These are phyloP conservation scores for Myrica gale DNA, from an alignment of 306 rosid genomes.

Conservation along the genomic window DNA sequence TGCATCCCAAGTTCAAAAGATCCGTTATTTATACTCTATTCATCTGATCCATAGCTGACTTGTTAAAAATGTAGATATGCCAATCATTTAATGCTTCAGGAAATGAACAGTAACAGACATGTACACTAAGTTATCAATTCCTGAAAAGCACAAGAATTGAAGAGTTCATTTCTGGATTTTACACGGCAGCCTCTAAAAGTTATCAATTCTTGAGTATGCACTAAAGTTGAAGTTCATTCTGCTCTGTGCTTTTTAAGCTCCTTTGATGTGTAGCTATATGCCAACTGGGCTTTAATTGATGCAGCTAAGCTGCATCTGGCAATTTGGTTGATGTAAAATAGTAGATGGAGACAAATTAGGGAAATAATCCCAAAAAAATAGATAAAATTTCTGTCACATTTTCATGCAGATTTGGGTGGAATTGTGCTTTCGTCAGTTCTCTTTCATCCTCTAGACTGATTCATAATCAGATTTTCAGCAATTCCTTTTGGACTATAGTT, in stretches of 20 bases:
- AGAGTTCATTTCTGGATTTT: background rate
- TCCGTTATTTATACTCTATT: background rate
- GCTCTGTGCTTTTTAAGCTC: background rate
- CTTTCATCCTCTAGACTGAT: slow-evolving; percentile 1
- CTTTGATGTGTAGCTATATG: background rate
- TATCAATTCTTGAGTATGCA: background rate
- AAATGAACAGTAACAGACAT: no score
- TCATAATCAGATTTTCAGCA: slow-evolving; percentile 9
- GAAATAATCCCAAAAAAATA: background rate
- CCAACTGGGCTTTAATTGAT: background rate
- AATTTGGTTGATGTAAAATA: background rate
- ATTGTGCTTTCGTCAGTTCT: background rate
- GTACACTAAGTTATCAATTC: no score
- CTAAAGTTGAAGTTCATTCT: background rate
- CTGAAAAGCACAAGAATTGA: no score
- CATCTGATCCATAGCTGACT: no score
- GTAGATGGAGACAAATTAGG: background rate
- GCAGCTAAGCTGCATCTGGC: background rate
- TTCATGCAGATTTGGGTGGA: background rate
- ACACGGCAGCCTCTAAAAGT: background rate
- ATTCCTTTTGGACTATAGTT: slow-evolving; percentile 14
- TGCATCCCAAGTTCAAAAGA: background rate
- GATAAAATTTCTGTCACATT: background rate
- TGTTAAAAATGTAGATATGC: no score
- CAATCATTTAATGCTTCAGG: no score